Evolutionary conservation across 352 stramenopile genomes (phyloP), one percentile per base, ranked within the genome.

Genomic region (Phytopythium vexans): DNA sequence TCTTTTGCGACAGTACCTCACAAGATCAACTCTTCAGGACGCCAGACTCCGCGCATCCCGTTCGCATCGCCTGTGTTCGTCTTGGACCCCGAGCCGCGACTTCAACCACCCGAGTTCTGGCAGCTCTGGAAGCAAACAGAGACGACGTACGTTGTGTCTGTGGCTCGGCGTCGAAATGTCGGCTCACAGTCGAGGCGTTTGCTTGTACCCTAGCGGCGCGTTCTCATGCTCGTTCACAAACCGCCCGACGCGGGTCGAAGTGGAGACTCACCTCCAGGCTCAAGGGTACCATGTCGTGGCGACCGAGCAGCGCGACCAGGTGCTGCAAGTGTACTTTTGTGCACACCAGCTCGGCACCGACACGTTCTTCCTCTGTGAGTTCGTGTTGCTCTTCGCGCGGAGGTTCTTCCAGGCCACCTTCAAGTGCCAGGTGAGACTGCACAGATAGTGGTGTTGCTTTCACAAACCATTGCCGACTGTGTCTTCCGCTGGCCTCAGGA

Each of bases 351-450:
- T 73, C 54, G 72, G 66, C 32, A 69, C 56, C 6, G 68, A 79
- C 61, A 54, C 64, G 0, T 49, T 76, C 48, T 92, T 92, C 46
- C 56, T 90, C 14, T 82, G 76, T 46, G 82, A 92, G 62, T 92
- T 92, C 43, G 75, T 92, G 31, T 62, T 92, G 41, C 70, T 92
- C 16, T 87, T 72, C 51, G 62, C 75, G 33, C 66, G 82, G 3
- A 68, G 69, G n/a, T 92, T 89, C 60, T 92, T 92, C 66, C 79
- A 90, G 48, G 77, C 79, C 16, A 90, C 79, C 1, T 92, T 92
- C 64, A 92, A 92, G 45, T 89, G 79, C 76, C 70, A 77, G 74
- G 82, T 89, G 59, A 33, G 58, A 27, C 38, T 47, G 16, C 41
- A n/a, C 12, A n/a, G n/a, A 39, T 14, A 34, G 7, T 15, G 41